Conservation (phyloP, 768 basidiomycete genomes). For the Russula dissimulans region DNA sequence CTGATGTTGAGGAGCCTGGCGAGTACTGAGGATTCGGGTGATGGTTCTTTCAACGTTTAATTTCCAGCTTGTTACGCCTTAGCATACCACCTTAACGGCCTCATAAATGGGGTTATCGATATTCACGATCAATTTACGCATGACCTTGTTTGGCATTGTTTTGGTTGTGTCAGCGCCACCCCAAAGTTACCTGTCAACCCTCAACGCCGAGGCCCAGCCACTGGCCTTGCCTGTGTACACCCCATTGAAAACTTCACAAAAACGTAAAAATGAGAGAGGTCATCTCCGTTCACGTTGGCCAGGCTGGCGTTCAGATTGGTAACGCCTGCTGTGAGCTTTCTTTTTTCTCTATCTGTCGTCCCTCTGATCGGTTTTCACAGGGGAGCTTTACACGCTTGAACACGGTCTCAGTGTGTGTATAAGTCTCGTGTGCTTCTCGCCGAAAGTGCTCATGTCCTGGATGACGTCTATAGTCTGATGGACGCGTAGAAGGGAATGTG, state of each 20-base stretch:
- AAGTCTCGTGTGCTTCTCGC: neutral
- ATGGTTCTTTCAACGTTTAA: neutral
- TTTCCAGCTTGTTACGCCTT: neutral
- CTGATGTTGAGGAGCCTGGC: conserved; percentile 41
- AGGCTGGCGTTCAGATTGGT: conserved; percentile 91
- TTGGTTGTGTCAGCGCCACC: neutral
- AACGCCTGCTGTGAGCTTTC: conserved; percentile 85
- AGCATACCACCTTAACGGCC: conserved; percentile 7
- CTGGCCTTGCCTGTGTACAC: neutral
- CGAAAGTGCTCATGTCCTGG: neutral
- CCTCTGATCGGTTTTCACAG: conserved; percentile 33
- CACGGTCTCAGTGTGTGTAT: conserved; percentile 85
- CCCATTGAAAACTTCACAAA: neutral
- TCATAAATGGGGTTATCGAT: neutral
- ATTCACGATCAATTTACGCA: neutral
- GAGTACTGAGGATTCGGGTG: conserved; percentile 31
- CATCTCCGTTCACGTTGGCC: conserved; percentile 93
- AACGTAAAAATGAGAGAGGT: conserved; percentile 69
- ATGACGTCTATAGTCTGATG: conserved; percentile 61
- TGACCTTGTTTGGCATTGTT: conserved; percentile 1
- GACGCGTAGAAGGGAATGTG: conserved; percentile 73
- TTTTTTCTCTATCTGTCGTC: conserved; percentile 11
- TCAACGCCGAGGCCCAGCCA: neutral
- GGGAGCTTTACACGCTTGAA: conserved; percentile 98
- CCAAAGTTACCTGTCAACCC: too few species aligned